phyloP scores from a whole-genome alignment of 2,329 filamentous ascomycete species.

The Botrytis aclada region DNA sequence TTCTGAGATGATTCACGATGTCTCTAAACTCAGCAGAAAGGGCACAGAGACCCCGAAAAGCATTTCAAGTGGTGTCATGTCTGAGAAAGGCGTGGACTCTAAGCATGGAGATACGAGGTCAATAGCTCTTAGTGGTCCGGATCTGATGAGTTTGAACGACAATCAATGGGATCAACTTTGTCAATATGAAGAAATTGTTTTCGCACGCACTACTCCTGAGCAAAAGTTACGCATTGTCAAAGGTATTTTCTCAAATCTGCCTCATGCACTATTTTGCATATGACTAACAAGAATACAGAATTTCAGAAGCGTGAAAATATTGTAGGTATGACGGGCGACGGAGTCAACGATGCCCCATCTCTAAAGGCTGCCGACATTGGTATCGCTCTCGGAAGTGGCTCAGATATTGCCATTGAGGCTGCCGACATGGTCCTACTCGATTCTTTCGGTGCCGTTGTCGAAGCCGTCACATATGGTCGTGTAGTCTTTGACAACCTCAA shows the following conservation, averaged over 20 bases:
- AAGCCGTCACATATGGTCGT: slow-evolving; percentile 69
- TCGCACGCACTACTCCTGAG: slow-evolving; percentile 71
- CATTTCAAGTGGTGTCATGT: neutral
- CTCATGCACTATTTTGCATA: neutral
- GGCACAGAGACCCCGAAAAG: slow-evolving; percentile 8
- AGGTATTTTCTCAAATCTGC: slow-evolving; percentile 43
- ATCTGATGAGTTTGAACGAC: slow-evolving; percentile 61
- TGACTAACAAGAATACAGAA: slow-evolving; percentile 17
- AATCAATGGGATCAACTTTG: slow-evolving; percentile 64
- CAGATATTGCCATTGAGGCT: slow-evolving; percentile 60
- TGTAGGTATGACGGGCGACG: slow-evolving; percentile 51
- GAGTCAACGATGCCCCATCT: slow-evolving; percentile 50
- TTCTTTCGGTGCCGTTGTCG: slow-evolving; percentile 67
- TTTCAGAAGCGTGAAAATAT: slow-evolving; percentile 52
- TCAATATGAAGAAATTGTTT: slow-evolving; percentile 69
- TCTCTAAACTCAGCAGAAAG: slow-evolving; percentile 19
- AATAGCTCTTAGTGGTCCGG: slow-evolving; percentile 61
- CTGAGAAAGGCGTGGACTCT: slow-evolving; percentile 9
- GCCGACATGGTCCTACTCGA: slow-evolving; percentile 64
- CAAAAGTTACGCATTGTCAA: slow-evolving; percentile 75
- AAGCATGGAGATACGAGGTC: slow-evolving; percentile 35
- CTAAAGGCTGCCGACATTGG: slow-evolving; percentile 64
- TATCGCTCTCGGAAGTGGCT: slow-evolving; percentile 56
- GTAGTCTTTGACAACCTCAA: slow-evolving; percentile 79
- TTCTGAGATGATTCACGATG: slow-evolving; percentile 23